Evolutionary conservation across 2,329 filamentous ascomycete genomes (phyloP).

Genomic region (Neofusicoccum sp.): DNA sequence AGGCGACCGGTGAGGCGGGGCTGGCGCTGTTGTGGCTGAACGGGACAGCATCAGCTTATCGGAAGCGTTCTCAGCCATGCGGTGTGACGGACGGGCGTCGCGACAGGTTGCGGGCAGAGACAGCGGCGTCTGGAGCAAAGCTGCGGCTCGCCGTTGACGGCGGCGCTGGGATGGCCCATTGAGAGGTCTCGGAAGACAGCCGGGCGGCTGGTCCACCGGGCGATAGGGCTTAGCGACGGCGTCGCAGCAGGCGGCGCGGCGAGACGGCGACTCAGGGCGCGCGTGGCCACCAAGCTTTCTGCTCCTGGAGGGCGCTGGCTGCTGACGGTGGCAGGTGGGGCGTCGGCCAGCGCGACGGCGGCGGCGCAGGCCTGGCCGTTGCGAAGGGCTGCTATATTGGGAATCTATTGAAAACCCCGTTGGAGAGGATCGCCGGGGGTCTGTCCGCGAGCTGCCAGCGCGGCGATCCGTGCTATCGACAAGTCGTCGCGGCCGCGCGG

Average conservation of each 20-base stretch:
- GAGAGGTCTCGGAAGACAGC: conserved; percentile 1
- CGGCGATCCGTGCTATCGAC: conserved; percentile 12
- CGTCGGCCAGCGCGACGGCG: neutral
- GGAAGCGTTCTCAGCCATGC: neutral
- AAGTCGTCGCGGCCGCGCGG: neutral
- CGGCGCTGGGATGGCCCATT: neutral
- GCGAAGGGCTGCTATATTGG: conserved; percentile 11
- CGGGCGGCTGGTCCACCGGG: neutral
- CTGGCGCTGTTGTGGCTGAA: neutral
- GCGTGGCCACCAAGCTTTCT: neutral
- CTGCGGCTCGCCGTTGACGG: neutral
- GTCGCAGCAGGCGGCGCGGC: neutral
- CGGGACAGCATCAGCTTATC: conserved; percentile 5
- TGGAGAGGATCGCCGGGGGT: conserved; percentile 10
- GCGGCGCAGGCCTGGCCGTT: neutral
- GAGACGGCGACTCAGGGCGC: neutral
- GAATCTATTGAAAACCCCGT: conserved; percentile 13
- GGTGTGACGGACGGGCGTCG: neutral
- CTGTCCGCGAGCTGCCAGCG: neutral
- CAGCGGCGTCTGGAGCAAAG: neutral
- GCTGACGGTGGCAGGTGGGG: neutral
- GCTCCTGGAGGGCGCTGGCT: neutral
- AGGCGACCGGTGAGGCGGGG: neutral
- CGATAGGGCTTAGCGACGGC: conserved; percentile 12
- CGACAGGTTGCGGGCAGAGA: neutral